Percentiles rank a stretch among this genome's conserved stretches.
phyloP scores from a whole-genome alignment of 176 grass and related monocot genomes.

The Coix lacrymajobi region DNA sequence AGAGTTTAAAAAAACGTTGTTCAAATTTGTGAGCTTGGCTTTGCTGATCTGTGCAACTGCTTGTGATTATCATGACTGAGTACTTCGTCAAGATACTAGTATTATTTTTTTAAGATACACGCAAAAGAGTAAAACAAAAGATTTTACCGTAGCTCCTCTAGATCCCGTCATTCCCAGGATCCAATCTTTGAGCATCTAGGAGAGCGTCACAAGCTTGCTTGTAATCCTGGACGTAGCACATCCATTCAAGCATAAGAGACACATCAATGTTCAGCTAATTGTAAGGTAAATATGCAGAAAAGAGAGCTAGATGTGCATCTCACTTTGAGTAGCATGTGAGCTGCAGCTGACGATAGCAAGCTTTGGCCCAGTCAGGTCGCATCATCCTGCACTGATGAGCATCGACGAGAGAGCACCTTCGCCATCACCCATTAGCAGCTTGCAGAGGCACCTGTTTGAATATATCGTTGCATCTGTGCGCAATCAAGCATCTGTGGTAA shows the following conservation, averaged over 20 bases:
- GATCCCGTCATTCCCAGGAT: conserved; percentile 6
- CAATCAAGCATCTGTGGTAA: not conserved
- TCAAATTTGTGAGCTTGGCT: not conserved
- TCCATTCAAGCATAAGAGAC: not conserved
- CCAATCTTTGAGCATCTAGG: conserved; percentile 6
- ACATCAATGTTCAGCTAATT: not conserved
- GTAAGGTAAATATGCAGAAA: not conserved
- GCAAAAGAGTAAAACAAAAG: not conserved
- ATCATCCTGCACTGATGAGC: conserved; percentile 25
- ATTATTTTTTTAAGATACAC: not conserved
- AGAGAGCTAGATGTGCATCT: not conserved
- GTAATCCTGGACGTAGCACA: conserved; percentile 4
- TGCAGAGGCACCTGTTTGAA: conserved; percentile 43
- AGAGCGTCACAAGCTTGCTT: conserved; percentile 16
- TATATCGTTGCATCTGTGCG: conserved; percentile 15
- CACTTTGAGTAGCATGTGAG: conserved; percentile 31
- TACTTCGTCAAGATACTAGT: not conserved
- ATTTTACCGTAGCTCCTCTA: conserved; percentile 4
- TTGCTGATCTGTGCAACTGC: not conserved
- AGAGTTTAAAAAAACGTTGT: no score
- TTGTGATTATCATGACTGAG: not conserved
- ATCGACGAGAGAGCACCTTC: conserved; percentile 30
- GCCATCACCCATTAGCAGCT: conserved; percentile 27
- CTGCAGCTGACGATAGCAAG: conserved; percentile 34
- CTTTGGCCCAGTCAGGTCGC: conserved; percentile 33